Conservation (phyloP, 805 yeast genomes). For the Sungouiella thailandica region DNA sequence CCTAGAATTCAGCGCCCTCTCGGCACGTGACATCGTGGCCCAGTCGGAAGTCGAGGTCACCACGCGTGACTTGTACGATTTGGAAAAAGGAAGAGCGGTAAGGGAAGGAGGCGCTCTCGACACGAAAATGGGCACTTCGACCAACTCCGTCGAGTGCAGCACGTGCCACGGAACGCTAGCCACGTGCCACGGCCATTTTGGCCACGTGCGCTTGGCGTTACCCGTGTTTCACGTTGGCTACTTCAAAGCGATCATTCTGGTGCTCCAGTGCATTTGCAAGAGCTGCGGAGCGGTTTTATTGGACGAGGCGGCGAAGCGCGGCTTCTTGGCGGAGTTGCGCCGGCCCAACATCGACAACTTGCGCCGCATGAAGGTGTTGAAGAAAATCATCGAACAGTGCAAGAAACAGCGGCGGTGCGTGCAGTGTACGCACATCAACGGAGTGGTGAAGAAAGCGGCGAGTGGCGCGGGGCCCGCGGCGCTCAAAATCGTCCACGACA, state of each 20-base stretch:
- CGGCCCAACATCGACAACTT: conserved; percentile 86
- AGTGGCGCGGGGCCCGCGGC: conserved; percentile 92
- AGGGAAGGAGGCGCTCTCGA: conserved; percentile 85
- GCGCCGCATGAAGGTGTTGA: conserved; percentile 84
- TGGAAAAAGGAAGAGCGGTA: conserved; percentile 84
- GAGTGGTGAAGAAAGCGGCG: conserved; percentile 95
- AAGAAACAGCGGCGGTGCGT: conserved; percentile 91
- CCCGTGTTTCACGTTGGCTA: conserved; percentile 98
- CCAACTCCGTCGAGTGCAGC: conserved; percentile 76
- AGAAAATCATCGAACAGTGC: conserved; percentile 83
- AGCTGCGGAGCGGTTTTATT: conserved; percentile 75
- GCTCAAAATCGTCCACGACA: conserved; percentile 89
- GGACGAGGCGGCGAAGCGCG: conserved; percentile 65
- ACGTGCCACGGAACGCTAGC: conserved; percentile 93
- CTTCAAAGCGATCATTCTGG: conserved; percentile 84
- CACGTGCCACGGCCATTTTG: conserved; percentile 97
- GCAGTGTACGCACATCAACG: conserved; percentile 82
- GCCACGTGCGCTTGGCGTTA: conserved; percentile 85
- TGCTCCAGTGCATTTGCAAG: conserved; percentile 88
- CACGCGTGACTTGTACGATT: conserved; percentile 86
- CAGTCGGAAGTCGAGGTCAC: conserved; percentile 93
- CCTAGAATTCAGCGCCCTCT: conserved; percentile 87
- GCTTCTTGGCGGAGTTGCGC: conserved; percentile 71
- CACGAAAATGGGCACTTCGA: conserved; percentile 88
- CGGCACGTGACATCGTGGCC: conserved; percentile 84